Conservation (phyloP, 805 yeast species). For the Wickerhamomyces mucosus region DNA sequence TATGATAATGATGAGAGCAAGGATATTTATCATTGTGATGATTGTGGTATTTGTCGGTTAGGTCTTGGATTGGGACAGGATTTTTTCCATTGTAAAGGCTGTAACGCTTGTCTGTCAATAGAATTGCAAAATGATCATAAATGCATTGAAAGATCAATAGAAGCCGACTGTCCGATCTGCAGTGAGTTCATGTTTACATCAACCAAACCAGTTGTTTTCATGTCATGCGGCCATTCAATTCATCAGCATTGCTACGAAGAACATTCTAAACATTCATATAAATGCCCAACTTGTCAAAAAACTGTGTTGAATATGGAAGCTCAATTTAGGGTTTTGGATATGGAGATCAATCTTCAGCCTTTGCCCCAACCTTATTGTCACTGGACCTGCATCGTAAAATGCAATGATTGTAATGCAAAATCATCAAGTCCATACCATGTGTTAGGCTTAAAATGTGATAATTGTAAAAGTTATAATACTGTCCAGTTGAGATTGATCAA, state of each 20-base stretch:
- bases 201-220: constrained; percentile 73
- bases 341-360: constrained; percentile 66
- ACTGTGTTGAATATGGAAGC: constrained; percentile 83
- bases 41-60: constrained; percentile 86
- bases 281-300: constrained; percentile 85
- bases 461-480: constrained; percentile 83
- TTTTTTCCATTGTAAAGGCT: constrained; percentile 82
- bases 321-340: constrained; percentile 77
- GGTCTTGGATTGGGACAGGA: constrained; percentile 86
- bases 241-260: constrained; percentile 81
- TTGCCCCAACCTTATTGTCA: constrained; percentile 70
- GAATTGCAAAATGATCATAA: constrained; percentile 68
- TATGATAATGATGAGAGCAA: constrained; percentile 77
- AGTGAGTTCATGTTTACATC: constrained; percentile 85
- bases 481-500: constrained; percentile 61
- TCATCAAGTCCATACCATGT: constrained; percentile 71
- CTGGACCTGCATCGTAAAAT: constrained; percentile 69
- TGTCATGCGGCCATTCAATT: constrained; percentile 92
- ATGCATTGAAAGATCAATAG: constrained; percentile 82
- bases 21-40: constrained; percentile 84
- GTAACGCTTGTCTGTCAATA: constrained; percentile 82
- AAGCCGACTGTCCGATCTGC: constrained; percentile 88
- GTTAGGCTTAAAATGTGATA: constrained; percentile 79
- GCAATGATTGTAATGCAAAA: constrained; percentile 85
- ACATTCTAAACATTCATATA: constrained; percentile 72